These are phyloP conservation scores for Paspalum notatum DNA, from an alignment of 176 grass and related monocot genomes.

Conservation along the genomic window DNA sequence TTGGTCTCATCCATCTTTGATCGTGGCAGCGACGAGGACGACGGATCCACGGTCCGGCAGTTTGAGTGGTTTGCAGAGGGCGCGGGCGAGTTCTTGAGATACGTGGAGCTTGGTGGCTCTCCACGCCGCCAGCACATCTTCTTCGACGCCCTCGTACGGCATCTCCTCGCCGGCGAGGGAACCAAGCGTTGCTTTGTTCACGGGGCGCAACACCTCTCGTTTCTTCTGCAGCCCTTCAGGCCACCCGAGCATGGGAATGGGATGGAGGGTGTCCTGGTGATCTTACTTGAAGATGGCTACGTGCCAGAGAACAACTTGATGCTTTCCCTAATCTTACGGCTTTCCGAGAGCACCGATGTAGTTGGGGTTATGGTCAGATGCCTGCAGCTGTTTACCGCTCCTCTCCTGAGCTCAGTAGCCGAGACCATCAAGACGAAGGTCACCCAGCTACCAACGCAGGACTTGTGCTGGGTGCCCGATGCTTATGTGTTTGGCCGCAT, in stretches of 20 bases:
- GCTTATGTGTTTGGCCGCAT: neutral
- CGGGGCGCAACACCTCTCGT: neutral
- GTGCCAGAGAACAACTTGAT: neutral
- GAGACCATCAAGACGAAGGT: neutral
- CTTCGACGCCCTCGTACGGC: neutral
- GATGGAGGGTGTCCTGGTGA: neutral
- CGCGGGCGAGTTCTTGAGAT: neutral
- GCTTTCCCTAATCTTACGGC: neutral
- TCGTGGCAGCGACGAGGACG: neutral
- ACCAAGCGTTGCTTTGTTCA: neutral
- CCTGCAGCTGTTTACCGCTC: neutral
- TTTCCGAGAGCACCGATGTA: conserved; percentile 10
- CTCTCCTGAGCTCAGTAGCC: neutral
- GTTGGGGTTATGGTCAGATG: neutral
- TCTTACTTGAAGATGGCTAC: neutral
- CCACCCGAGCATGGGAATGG: neutral
- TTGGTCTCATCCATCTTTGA: neutral
- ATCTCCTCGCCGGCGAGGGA: neutral
- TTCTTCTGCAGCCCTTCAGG: neutral
- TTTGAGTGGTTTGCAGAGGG: conserved; percentile 12
- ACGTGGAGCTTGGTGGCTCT: conserved; percentile 3
- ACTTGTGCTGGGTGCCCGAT: conserved; percentile 2
- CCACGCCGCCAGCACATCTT: neutral
- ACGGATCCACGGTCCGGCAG: neutral
- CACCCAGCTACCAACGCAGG: neutral